Base-by-base conservation (phyloP, 805 yeast species). In the Nakazawaea sp. region DNA sequence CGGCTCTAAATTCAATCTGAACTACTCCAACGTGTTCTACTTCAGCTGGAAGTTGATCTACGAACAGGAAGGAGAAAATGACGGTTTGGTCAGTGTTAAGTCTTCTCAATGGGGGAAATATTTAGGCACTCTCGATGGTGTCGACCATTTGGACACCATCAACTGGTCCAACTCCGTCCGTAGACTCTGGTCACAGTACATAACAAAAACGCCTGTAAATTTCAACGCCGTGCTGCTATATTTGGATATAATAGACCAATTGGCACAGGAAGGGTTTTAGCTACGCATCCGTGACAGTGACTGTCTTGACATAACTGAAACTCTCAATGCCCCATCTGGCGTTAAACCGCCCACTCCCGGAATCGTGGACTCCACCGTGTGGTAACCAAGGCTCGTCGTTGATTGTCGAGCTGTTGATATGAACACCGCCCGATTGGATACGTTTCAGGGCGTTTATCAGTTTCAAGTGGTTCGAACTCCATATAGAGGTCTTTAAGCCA, bases 41-140 rank as follows among this genome's bases (percentile, higher is more conserved):
- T 55, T 70, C 7, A 66, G 92, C 1, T 83, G 90, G 82, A 61
- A 62, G 18, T 63, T 83, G 3, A 70, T 87, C n/a, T 56, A 68
- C 38, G 44, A 48, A 30, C 50, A 41, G 4, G 68, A 66, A 33
- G 77, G 80, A 4, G 78, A 72, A 13, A 88, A 86, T 53, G 97
- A 88, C 59, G 97, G 97, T 0, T 58, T 89, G 62, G 94, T 88
- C 2, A 80, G 90, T 43, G 81, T 86, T 2, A 61, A 66, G 27
- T 82, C 92, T 41, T 64, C 94, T 1, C 72, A 71, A 49, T 88
- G 96, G 96, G 96, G 96, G 0, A 60, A 75, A 31, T 85, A 83
- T 56, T 53, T 78, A 45, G 97, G 96, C 0, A 83, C 92, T 0
- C 55, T 89, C 25, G 75, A 75, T 28, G 70, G 78, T 44, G 86